phyloP scores from a whole-genome alignment of 208 protist species.

The Wallacemonas rigidus region DNA sequence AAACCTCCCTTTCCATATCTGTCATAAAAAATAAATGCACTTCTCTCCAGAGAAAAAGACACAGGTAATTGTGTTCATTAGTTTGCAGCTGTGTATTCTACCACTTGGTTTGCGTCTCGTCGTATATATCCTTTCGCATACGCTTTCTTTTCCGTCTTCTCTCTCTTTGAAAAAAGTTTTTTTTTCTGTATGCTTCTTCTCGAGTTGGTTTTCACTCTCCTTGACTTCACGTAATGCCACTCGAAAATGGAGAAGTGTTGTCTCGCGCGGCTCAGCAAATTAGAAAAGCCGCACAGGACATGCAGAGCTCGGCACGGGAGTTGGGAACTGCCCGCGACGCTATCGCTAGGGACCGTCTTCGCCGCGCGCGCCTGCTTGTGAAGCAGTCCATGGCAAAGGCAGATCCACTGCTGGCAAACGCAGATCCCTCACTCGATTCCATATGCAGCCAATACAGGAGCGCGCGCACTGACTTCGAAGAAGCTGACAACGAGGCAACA shows the following conservation, averaged over 20 bases:
- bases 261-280: slow-evolving; percentile 60
- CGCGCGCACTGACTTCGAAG: slow-evolving; percentile 43
- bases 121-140: too few relatives aligned
- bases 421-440: slow-evolving; percentile 27
- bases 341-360: slow-evolving; percentile 57
- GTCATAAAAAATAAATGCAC: too few relatives aligned
- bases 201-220: neutral
- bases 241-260: slow-evolving; percentile 60
- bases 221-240: slow-evolving; percentile 35
- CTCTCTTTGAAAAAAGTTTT: neutral
- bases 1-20: too few relatives aligned
- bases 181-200: neutral
- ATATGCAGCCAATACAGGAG: slow-evolving; percentile 46
- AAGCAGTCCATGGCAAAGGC: slow-evolving; percentile 48
- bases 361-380: slow-evolving; percentile 45
- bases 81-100: too few relatives aligned
- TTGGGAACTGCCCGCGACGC: slow-evolving; percentile 61
- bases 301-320: slow-evolving; percentile 44
- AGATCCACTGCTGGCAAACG: slow-evolving; percentile 21
- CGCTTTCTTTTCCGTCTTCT: too few relatives aligned
- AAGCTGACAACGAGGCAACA: slow-evolving; percentile 46
- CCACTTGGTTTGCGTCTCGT: too few relatives aligned
- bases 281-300: slow-evolving; percentile 47
- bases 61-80: too few relatives aligned
- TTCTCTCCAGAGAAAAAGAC: too few relatives aligned